Conservation (phyloP, 306 rosid genomes). For the Mucuna pruriens region DNA sequence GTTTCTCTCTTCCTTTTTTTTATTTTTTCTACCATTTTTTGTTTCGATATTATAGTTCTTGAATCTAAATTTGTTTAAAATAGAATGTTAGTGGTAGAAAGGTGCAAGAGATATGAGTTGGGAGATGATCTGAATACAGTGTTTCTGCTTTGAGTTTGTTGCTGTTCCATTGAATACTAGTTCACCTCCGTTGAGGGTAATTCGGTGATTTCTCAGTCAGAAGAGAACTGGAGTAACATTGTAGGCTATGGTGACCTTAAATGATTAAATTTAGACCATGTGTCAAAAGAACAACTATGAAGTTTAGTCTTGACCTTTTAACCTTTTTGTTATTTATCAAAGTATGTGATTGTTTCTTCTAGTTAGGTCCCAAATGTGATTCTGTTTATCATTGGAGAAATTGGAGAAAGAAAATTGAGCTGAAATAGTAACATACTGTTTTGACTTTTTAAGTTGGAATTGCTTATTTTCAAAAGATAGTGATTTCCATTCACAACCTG, state of each 20-base stretch:
- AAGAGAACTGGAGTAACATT: background rate
- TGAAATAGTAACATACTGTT: background rate
- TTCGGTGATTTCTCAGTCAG: no score
- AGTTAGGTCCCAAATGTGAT: no score
- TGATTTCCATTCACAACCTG: background rate
- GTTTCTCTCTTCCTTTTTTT: background rate
- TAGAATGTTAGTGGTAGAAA: conserved; percentile 43
- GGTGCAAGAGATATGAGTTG: no score
- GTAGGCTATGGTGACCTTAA: background rate
- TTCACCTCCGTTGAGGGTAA: background rate
- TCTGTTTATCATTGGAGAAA: background rate
- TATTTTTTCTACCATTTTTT: conserved; percentile 29
- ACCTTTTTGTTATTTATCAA: background rate
- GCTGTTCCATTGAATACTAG: conserved; percentile 30
- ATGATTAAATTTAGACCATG: background rate
- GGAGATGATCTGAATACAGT: conserved; percentile 41
- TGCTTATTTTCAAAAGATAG: no score
- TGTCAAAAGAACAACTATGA: background rate
- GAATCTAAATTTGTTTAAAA: conserved; percentile 31
- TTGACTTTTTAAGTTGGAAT: background rate
- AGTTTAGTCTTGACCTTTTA: background rate
- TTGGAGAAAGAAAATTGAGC: background rate
- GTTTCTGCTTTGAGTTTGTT: conserved; percentile 37
- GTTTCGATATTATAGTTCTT: conserved; percentile 16
- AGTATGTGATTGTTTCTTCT: background rate